Evolutionary conservation across 768 basidiomycete genomes (phyloP).

Genomic region (Tephrocybe sp.): DNA sequence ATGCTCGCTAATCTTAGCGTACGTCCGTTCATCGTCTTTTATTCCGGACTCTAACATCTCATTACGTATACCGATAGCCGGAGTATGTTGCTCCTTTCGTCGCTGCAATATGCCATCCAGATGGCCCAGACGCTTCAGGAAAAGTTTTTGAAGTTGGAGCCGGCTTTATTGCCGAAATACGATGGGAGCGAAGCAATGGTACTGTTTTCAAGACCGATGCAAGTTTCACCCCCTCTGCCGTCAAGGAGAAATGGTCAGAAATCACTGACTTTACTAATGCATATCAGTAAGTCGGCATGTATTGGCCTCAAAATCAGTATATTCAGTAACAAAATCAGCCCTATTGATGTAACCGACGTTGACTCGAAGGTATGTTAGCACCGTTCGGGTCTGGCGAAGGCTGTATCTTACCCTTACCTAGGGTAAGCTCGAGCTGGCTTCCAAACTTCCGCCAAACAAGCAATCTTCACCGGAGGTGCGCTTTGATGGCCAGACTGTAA

Average conservation of each 20-base stretch:
- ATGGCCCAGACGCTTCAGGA: constrained; percentile 77
- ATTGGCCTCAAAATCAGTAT: no score
- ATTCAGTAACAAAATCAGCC: no score
- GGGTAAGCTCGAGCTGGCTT: constrained; percentile 65
- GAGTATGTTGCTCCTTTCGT: constrained; percentile 94
- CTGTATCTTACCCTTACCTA: constrained; percentile 13
- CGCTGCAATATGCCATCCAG: constrained; percentile 81
- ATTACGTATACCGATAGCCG: constrained; percentile 47
- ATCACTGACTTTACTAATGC: constrained; percentile 78
- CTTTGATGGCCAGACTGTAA: constrained; percentile 87
- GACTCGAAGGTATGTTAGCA: constrained; percentile 48
- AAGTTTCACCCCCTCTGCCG: constrained; percentile 93
- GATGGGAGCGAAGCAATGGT: constrained; percentile 92
- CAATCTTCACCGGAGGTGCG: constrained; percentile 72
- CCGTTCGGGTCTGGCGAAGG: background rate
- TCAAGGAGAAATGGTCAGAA: constrained; percentile 81
- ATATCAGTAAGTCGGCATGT: constrained; percentile 64
- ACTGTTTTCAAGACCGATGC: constrained; percentile 86
- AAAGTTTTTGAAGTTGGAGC: constrained; percentile 92
- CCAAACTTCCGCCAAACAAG: constrained; percentile 61
- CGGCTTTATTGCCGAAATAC: constrained; percentile 86
- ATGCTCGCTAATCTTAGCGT: constrained; percentile 87
- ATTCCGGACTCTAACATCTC: constrained; percentile 6
- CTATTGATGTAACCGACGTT: constrained; percentile 60
- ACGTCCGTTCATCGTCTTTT: constrained; percentile 14